Evolutionary conservation across 2,329 filamentous ascomycete genomes (phyloP).

Genomic region (Trichophyton verrucosum): DNA sequence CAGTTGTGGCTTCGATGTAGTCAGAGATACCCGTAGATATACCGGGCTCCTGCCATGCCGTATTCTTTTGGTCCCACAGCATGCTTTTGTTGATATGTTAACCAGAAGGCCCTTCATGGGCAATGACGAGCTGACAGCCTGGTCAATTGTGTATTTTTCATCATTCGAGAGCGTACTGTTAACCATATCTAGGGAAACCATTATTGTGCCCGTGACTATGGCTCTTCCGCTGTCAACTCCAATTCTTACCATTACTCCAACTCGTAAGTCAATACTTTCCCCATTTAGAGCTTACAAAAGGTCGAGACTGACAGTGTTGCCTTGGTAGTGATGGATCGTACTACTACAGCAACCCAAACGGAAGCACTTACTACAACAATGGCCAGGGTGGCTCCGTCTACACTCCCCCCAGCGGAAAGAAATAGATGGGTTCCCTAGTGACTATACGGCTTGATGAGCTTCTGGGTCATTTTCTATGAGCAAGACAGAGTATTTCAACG

Average conservation of each 20-base stretch:
- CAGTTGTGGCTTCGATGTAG: not conserved
- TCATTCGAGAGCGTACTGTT: not conserved
- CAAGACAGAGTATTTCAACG: too few relatives aligned
- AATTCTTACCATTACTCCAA: constrained; percentile 56
- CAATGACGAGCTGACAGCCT: not conserved
- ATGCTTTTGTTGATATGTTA: not conserved
- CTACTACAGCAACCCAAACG: constrained; percentile 60
- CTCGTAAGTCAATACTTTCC: constrained; percentile 28
- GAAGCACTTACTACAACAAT: constrained; percentile 56
- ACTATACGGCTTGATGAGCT: not conserved
- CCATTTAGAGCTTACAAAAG: not conserved
- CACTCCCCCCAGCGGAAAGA: constrained; percentile 41
- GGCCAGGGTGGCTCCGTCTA: constrained; percentile 49
- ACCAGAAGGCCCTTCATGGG: not conserved
- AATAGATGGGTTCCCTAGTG: not conserved
- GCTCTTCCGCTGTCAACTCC: constrained; percentile 41
- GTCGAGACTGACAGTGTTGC: not conserved
- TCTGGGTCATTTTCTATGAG: not conserved
- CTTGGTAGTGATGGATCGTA: constrained; percentile 49
- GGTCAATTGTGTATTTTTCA: not conserved
- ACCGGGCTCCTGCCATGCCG: not conserved
- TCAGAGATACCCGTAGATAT: not conserved
- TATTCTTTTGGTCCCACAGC: not conserved
- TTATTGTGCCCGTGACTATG: constrained; percentile 55
- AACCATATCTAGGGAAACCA: constrained; percentile 48